Percentiles rank a stretch among this genome's conserved stretches.
These are phyloP conservation scores for Quercus lobata DNA, from an alignment of 331 rosid species.

Conservation along the genomic window DNA sequence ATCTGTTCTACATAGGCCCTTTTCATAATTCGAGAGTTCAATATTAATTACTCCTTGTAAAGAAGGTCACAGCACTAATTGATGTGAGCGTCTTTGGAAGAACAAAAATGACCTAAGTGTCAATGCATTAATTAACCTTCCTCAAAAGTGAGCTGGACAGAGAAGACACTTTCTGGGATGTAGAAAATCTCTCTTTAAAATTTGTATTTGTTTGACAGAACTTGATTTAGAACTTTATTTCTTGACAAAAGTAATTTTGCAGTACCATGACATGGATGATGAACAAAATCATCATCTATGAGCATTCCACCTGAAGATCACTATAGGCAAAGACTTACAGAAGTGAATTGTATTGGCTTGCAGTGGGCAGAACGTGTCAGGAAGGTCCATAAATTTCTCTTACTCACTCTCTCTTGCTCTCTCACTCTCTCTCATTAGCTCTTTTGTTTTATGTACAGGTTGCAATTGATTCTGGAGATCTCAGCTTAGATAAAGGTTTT, in stretches of 20 bases:
- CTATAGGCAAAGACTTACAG: constrained; percentile 51
- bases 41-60: not conserved
- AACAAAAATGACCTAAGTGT: not conserved
- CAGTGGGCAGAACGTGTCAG: constrained; percentile 72
- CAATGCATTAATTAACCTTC: too few relatives aligned
- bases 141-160: too few relatives aligned
- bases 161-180: not conserved
- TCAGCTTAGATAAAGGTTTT: constrained; percentile 54
- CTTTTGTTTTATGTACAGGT: constrained; percentile 40
- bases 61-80: not conserved
- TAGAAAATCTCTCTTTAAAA: not conserved
- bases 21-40: not conserved
- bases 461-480: constrained; percentile 63
- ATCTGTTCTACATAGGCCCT: not conserved
- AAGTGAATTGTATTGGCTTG: constrained; percentile 44
- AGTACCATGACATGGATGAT: not conserved
- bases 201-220: not conserved
- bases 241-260: not conserved
- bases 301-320: constrained; percentile 59
- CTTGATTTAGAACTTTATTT: not conserved
- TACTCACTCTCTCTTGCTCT: not conserved
- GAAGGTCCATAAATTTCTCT: constrained; percentile 42
- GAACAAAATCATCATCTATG: constrained; percentile 22
- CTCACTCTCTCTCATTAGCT: not conserved
- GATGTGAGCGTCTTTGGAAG: not conserved